phyloP scores from a whole-genome alignment of 176 grass and related monocot species.

The Oryza nivara region DNA sequence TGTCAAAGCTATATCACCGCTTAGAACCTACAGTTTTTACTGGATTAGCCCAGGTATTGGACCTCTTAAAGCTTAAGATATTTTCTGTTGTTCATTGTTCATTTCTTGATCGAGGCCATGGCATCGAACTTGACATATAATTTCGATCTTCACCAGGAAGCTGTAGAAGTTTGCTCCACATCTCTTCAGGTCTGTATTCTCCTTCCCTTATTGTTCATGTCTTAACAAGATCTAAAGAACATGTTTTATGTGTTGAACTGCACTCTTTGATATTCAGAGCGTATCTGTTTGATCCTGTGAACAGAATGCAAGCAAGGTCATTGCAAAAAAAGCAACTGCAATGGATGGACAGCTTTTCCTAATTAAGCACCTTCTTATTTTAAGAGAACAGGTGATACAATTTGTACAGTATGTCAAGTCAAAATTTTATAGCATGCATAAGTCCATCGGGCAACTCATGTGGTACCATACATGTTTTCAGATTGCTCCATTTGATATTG shows the following conservation, averaged over 20 bases:
- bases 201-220: slow-evolving; percentile 29
- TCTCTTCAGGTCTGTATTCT: slow-evolving; percentile 76
- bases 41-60: slow-evolving; percentile 89
- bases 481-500: slow-evolving; percentile 93
- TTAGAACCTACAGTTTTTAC: slow-evolving; percentile 96
- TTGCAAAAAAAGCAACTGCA: slow-evolving; percentile 78
- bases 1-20: slow-evolving; percentile 95
- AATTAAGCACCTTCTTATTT: slow-evolving; percentile 95
- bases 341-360: slow-evolving; percentile 99
- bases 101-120: slow-evolving; percentile 18
- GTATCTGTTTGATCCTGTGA: slow-evolving; percentile 40
- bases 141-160: slow-evolving; percentile 71
- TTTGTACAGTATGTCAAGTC: slow-evolving; percentile 6
- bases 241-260: slow-evolving; percentile 9
- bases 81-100: slow-evolving; percentile 39
- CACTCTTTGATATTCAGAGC: slow-evolving; percentile 41
- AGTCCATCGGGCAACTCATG: slow-evolving; percentile 35
- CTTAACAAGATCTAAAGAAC: not conserved
- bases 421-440: slow-evolving; percentile 23
- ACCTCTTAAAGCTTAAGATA: slow-evolving; percentile 28
- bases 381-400: slow-evolving; percentile 83
- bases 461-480: slow-evolving; percentile 42
- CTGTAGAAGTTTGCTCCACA: slow-evolving; percentile 89
- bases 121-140: slow-evolving; percentile 38
- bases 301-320: slow-evolving; percentile 84